These are phyloP conservation scores for Cornus kousa DNA, from an alignment of 148 eudicot genomes.

Conservation along the genomic window DNA sequence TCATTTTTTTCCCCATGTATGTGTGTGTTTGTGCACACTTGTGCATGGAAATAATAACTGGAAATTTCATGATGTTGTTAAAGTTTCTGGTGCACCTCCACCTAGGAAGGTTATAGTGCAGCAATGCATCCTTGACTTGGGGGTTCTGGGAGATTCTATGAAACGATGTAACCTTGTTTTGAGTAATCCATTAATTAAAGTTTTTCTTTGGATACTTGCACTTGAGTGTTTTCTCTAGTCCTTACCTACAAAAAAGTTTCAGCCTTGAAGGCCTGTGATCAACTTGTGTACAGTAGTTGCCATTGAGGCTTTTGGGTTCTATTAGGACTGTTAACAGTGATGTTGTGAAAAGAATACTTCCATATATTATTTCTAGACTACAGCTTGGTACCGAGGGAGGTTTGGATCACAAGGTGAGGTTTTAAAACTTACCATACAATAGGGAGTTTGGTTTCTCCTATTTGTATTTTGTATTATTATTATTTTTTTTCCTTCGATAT, in stretches of 20 bases:
- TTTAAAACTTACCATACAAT: not conserved
- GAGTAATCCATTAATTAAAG: not conserved
- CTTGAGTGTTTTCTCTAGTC: constrained; percentile 26
- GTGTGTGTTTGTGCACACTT: no score
- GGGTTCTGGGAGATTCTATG: constrained; percentile 70
- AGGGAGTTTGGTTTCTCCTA: not conserved
- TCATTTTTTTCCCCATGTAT: not conserved
- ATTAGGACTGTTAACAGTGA: constrained; percentile 48
- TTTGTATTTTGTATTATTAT: no score
- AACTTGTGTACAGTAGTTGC: constrained; percentile 77
- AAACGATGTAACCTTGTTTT: constrained; percentile 37
- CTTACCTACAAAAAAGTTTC: constrained; percentile 60
- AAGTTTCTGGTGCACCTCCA: constrained; percentile 78
- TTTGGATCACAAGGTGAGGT: constrained; percentile 58
- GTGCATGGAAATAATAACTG: constrained; percentile 60
- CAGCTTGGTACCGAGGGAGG: constrained; percentile 48
- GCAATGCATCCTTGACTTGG: constrained; percentile 74
- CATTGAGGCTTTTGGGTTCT: constrained; percentile 69
- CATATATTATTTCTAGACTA: constrained; percentile 63
- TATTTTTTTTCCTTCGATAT: not conserved
- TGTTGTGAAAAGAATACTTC: constrained; percentile 71
- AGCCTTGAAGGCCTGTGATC: constrained; percentile 59
- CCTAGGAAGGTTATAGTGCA: constrained; percentile 85
- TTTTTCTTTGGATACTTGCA: not conserved
- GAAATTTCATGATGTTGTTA: constrained; percentile 89